Evolutionary conservation across 1,284 basidiomycete genomes (phyloP), one percentile per base, ranked within the genome.

Genomic region (Cronartium ribicola): DNA sequence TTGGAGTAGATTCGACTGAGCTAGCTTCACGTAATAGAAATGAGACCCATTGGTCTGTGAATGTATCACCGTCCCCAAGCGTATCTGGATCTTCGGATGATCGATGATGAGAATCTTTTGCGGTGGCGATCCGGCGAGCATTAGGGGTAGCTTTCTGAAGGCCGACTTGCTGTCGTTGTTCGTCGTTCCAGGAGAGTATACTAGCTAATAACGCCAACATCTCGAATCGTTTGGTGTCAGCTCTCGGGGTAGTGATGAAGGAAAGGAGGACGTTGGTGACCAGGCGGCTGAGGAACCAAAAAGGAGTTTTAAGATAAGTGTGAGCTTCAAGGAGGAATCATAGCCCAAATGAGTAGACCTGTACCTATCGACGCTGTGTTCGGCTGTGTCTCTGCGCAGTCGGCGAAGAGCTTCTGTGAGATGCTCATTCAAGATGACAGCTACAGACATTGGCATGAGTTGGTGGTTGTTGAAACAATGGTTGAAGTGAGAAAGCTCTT

Each of bases 341-440:
- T 3, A 57, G 4, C 13, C 36, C n/a, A 48, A 29, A 17, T 39
- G 46, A 41, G 37, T 6, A 7, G 8, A 20, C 8, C 79, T 81
- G 55, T 55, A 83, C 83, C 84, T 85, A 80, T 98, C 95, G 20
- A 98, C 95, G 76, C 91, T 95, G 67, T 87, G 89, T 75, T 92
- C 91, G 1, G 90, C 87, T 2, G 91, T 89, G 76, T 89, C 91
- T 77, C 89, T 89, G 46, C 93, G 88, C 61, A 98, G 84, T 29
- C 95, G 88, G 14, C 94, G 89, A n/a, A 99, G 86, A 0, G 96
- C 94, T 82, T 98, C 94, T 78, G 94, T 97, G 7, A 99, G 85
- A 79, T 99, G 95, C 80, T 98, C 95, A 79, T 98, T 98, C 80
- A 95, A 88, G 73, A 98, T 94, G 8, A 96, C 92, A 64, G 90